Conservation (phyloP, 2,329 filamentous ascomycete genomes). For the Leptographium flavum region DNA sequence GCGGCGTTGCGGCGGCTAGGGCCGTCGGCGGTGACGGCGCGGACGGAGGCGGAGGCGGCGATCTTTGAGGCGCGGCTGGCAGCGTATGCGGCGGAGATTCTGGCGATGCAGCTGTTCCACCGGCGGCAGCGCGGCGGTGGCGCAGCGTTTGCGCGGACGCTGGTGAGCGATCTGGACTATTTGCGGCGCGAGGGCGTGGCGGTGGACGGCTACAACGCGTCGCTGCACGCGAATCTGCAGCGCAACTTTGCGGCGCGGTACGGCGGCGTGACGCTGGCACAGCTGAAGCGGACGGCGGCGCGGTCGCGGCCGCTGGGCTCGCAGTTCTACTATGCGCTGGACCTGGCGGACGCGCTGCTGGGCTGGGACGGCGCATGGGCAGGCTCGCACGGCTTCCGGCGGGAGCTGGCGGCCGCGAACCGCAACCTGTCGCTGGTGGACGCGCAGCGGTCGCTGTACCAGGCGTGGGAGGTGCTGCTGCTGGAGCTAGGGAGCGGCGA, state of each 20-base stretch:
- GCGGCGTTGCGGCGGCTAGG: conserved; percentile 50
- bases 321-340: conserved; percentile 74
- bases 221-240: conserved; percentile 71
- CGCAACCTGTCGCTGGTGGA: conserved; percentile 84
- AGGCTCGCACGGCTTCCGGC: conserved; percentile 57
- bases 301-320: conserved; percentile 52
- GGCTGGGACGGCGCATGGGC: conserved; percentile 66
- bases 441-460: conserved; percentile 73
- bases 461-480: conserved; percentile 79
- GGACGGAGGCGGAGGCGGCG: conserved; percentile 39
- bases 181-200: conserved; percentile 64
- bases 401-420: conserved; percentile 78
- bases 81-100: conserved; percentile 71
- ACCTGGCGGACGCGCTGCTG: conserved; percentile 62
- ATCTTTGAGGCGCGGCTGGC: conserved; percentile 57
- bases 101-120: conserved; percentile 83
- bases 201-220: conserved; percentile 74
- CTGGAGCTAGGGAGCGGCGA: conserved; percentile 56
- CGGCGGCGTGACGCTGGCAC: conserved; percentile 53
- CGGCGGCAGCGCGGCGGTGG: conserved; percentile 62
- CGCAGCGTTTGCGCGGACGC: conserved; percentile 48
- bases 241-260: conserved; percentile 75
- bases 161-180: conserved; percentile 66
- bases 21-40: conserved; percentile 35
- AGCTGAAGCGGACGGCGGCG: conserved; percentile 60